phyloP scores from a whole-genome alignment of 345 rosid genomes.

The Hypericum perforatum region DNA sequence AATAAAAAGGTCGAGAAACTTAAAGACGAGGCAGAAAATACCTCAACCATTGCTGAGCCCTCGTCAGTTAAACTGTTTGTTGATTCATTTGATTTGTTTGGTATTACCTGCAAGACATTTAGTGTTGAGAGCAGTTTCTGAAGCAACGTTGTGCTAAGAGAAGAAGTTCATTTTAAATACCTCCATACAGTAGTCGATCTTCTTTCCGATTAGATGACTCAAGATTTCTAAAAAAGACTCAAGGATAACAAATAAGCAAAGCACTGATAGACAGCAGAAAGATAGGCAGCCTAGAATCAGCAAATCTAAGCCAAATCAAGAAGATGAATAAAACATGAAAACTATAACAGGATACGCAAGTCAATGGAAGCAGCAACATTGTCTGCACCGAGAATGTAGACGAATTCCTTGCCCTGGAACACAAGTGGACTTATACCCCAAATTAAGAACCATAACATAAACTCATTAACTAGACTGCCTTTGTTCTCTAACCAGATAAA shows the following conservation, averaged over 20 bases:
- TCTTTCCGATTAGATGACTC: constrained; percentile 37
- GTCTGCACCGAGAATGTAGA: constrained; percentile 31
- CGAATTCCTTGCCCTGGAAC: constrained; percentile 58
- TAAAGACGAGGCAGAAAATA: neutral
- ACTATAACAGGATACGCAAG: constrained; percentile 42
- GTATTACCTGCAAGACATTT: constrained; percentile 29
- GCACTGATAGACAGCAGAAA: neutral
- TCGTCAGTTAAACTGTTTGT: constrained; percentile 13
- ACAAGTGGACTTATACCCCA: neutral
- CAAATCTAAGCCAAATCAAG: constrained; percentile 6
- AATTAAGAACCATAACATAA: too few relatives aligned
- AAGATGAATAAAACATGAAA: neutral
- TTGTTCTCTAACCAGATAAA: neutral
- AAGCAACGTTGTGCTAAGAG: constrained; percentile 5
- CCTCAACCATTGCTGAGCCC: constrained; percentile 28
- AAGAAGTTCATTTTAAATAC: constrained; percentile 20
- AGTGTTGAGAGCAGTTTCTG: constrained; percentile 3
- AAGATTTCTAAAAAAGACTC: constrained; percentile 38
- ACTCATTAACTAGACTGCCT: too few relatives aligned
- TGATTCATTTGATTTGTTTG: constrained; percentile 11
- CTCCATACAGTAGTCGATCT: constrained; percentile 50
- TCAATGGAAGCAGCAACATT: constrained; percentile 30
- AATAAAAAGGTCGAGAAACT: neutral
- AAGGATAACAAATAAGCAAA: constrained; percentile 24
- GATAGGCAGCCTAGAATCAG: neutral